Evolutionary conservation across 202 grass and related monocot genomes (phyloP), one percentile per base, ranked within the genome.

Genomic region (Zizania palustris): DNA sequence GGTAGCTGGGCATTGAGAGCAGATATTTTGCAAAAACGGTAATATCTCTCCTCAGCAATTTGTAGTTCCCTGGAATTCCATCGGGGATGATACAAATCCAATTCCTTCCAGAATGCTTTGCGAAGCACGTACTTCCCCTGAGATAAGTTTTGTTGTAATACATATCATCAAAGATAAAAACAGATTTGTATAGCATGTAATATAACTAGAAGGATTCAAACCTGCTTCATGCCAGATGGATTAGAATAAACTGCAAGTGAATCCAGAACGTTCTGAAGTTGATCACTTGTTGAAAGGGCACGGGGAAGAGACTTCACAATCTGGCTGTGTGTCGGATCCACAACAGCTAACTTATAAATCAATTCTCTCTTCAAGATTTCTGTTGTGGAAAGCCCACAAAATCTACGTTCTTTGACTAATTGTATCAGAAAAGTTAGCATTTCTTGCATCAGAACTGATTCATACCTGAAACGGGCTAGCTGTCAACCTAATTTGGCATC

Each of bases 181-280:
- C 28, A 45, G 45, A 80, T 34, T 61, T 65, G 35, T 15, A 18
- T 75, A 69, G 72, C 6, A 12, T 35, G 39, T 36, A 69, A 66
- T 7, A 68, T 48, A 45, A 69, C 73, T 84, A 67, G 14, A 85
- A 84, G n/a, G 77, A 69, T 55, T 8, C 66, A 48, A 88, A 99
- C 96, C 96, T 99, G 96, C 72, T 96, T 99, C 96, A 99, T 96
- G 78, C 96, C 92, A 80, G 85, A 91, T 81, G 96, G 96, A 86
- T 93, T 93, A 70, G 96, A 96, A 89, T 93, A 99, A 69, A 88
- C 69, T 68, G 96, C 90, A 34, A 99, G 75, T 11, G 71, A 87
- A 89, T 99, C 88, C 57, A 99, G 70, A 90, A 99, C 88, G 68
- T 89, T 82, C 83, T 99, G 88, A 87, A 99, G 85, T 56, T 96